Evolutionary conservation across 805 yeast species (phyloP), one percentile per base, ranked within the genome.

Genomic region (Cyberlindnera maclurae): DNA sequence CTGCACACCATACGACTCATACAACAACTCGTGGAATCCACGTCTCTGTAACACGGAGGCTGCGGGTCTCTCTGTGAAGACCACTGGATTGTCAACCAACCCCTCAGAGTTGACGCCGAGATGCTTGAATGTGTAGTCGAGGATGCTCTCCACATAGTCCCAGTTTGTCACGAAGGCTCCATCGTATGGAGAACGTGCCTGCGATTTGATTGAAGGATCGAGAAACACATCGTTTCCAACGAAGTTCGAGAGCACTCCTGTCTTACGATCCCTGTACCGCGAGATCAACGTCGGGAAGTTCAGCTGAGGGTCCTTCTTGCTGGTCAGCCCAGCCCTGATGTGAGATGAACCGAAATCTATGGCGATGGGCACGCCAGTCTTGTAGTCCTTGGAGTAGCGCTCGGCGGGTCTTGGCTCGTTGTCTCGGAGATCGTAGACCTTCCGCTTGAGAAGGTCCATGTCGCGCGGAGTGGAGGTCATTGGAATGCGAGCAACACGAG

Each of bases 121-220:
- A 57, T 86, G 94, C 43, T 77, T 73, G 55, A 93, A 82, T 0
- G 88, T 68, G 55, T 88, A 93, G 59, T 90, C 97, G 36, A 93
- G 57, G 37, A 90, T 73, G 41, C 70, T 73, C 57, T 93, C 98
- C 3, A 82, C 72, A 41, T 80, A 74, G 41, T 93, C 97, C 97
- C 97, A 94, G 58, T 89, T 94, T 18, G 94, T 80, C 27, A 93
- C 67, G 49, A 87, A 64, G 4, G 85, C 74, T 0, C 95, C 96
- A 58, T 93, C 98, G 55, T 74, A 90, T 0, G 97, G 96, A 4
- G 85, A 67, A 51, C 75, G 79, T 26, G 85, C 73, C 38, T 80
- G 79, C 13, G 84, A 69, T 45, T 79, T 73, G 33, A 83, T 72
- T 2, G 82, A 63, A 8, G 79, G 71, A 50, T 89, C 97, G 24